Evolutionary conservation across 805 yeast genomes (phyloP).

Genomic region (Lipomyces mesembrius): DNA sequence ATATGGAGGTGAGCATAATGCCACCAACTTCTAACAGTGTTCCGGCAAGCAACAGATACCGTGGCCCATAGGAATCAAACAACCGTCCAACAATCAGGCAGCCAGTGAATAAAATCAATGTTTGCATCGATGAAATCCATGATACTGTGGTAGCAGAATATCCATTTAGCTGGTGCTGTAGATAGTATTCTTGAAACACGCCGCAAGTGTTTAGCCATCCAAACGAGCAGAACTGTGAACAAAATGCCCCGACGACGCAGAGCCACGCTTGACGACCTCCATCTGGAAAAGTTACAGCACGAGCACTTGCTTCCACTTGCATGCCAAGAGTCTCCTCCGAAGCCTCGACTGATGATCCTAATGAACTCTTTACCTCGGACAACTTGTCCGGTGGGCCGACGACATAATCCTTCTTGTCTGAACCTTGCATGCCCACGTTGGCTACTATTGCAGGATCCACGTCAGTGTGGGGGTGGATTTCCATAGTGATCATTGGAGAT

Average conservation of each 20-base stretch:
- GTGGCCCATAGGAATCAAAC: slow-evolving; percentile 37
- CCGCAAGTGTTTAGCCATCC: slow-evolving; percentile 53
- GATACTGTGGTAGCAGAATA: slow-evolving; percentile 43
- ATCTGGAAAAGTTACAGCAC: slow-evolving; percentile 49
- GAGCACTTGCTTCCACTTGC: not conserved
- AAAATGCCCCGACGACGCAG: slow-evolving; percentile 58
- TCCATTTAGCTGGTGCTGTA: slow-evolving; percentile 36
- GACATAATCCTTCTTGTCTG: not conserved
- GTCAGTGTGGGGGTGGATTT: not conserved
- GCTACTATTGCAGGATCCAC: not conserved
- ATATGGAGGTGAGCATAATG: slow-evolving; percentile 46
- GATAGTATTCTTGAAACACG: slow-evolving; percentile 43
- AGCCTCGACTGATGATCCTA: not conserved
- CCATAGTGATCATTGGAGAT: not conserved
- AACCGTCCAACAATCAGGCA: slow-evolving; percentile 37
- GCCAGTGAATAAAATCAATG: slow-evolving; percentile 39
- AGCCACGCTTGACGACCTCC: slow-evolving; percentile 62
- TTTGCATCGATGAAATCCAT: slow-evolving; percentile 47
- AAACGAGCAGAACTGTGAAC: slow-evolving; percentile 61
- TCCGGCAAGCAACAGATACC: slow-evolving; percentile 36
- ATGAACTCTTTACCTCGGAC: not conserved
- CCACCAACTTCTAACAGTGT: slow-evolving; percentile 40
- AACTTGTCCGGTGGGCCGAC: not conserved
- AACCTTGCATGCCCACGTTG: not conserved
- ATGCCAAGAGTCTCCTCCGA: not conserved